A percentile compares a stretch with the other conserved stretches of the same genome.
phyloP scores from a whole-genome alignment of 202 grass and related monocot genomes.

The Dendrocalamus latiflorus region DNA sequence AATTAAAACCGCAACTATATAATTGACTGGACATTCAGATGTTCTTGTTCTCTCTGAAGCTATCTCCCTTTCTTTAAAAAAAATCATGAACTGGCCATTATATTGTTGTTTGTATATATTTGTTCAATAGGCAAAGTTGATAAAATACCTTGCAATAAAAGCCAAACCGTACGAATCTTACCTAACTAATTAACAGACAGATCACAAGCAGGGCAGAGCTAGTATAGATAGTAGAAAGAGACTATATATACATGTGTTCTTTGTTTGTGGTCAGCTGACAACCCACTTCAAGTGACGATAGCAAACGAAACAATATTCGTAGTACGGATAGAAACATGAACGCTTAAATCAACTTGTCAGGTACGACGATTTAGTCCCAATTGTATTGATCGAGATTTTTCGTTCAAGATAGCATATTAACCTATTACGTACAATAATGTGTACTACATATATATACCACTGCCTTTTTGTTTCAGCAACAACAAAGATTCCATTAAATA shows the following conservation, averaged over 20 bases:
- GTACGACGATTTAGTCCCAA: not conserved
- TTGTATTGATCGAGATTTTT: not conserved
- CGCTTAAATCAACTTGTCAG: not conserved
- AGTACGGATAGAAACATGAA: constrained; percentile 17
- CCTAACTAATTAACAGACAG: not conserved
- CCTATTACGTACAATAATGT: too few species aligned
- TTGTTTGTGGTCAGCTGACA: constrained; percentile 25
- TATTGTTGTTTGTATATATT: not conserved
- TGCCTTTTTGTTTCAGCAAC: not conserved
- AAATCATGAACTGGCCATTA: not conserved
- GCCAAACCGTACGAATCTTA: not conserved
- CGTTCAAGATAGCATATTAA: not conserved
- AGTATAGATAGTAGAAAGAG: not conserved
- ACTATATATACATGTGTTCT: not conserved
- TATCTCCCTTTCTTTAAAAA: not conserved
- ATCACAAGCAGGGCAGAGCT: not conserved
- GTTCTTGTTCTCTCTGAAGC: not conserved
- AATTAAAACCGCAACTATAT: not conserved
- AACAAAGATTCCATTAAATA: not conserved
- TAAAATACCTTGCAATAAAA: not conserved
- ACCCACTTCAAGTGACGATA: not conserved
- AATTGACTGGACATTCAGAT: not conserved
- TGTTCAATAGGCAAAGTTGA: not conserved
- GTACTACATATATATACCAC: too few species aligned
- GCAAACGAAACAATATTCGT: not conserved